Evolutionary conservation across 2,329 filamentous ascomycete genomes (phyloP).

Genomic region (Pezicula radicicola): DNA sequence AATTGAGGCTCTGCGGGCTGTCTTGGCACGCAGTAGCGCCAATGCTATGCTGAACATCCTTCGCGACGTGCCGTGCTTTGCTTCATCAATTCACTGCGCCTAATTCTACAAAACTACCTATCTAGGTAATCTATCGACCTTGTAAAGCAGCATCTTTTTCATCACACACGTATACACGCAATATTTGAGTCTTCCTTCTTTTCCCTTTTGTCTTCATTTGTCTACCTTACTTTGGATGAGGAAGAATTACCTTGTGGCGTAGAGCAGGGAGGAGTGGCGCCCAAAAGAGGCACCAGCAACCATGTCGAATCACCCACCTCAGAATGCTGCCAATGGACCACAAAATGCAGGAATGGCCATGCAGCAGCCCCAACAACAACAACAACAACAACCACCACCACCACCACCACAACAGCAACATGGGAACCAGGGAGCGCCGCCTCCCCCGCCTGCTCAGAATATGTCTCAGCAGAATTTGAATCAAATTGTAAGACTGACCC

Average conservation of each 20-base stretch:
- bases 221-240: conserved; percentile 3
- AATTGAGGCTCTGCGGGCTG: conserved; percentile 26
- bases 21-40: conserved; percentile 17
- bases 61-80: not conserved
- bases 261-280: conserved; percentile 2
- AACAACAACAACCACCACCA: too few relatives aligned
- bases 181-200: not conserved
- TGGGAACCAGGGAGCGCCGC: conserved; percentile 39
- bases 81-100: not conserved
- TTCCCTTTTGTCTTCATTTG: too few relatives aligned
- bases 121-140: not conserved
- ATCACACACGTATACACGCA: not conserved
- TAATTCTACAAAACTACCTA: not conserved
- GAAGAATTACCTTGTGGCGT: not conserved
- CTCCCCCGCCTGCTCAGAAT: conserved; percentile 40
- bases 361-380: conserved; percentile 39
- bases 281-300: conserved; percentile 1
- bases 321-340: conserved; percentile 43
- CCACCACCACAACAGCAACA: conserved; percentile 44
- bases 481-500: conserved; percentile 74
- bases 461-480: conserved; percentile 90
- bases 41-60: not conserved
- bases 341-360: conserved; percentile 39
- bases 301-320: conserved; percentile 37
- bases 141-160: not conserved